Evolutionary conservation across 2,329 filamentous ascomycete genomes (phyloP), one percentile per base, ranked within the genome.

Genomic region (Emmonsiellopsis sp.): DNA sequence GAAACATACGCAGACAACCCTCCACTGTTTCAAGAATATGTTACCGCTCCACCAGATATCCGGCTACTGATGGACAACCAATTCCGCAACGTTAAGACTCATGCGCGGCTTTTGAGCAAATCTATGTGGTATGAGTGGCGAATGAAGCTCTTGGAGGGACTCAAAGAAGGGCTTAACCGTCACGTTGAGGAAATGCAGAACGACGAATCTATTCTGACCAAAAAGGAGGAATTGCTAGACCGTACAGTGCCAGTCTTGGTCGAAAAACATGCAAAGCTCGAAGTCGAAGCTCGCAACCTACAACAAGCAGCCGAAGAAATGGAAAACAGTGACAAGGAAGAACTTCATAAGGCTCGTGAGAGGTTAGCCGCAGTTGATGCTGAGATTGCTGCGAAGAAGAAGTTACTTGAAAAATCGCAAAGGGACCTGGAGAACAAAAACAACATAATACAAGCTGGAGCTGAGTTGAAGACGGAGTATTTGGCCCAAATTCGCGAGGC

Each of bases 81-180:
- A 66, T 93, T 98, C 76, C 93, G 95, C 70, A 96, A 97, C 64
- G 87, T 95, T 70, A 97, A 96, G 75, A 91, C 89, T 0, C 87
- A 95, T 67, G 89, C 92, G 13, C 82, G 93, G 30, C 78, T 96
- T 11, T 76, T 91, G 50, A 96, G 92, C 73, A 96, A 96, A 67
- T 89, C 89, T 54, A 91, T 93, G 76, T 98, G 93, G 93, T 98
- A 98, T 67, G 87, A 92, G 64, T 98, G 93, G 93, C 85, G 93
- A 41, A 92, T 88, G 78, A 92, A 93, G 63, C 79, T 97, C 26
- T 84, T 87, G 32, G 79, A 90, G 53, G 87, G 89, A 15, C 78
- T 98, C 38, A 90, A 87, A 65, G 84, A 89, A 61, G 91, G 88
- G 3, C 79, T 97, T 2, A 70, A 87, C 52, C 83, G 81, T 56